These are phyloP conservation scores for Zygoascus ofunaensis DNA, from an alignment of 805 yeast genomes.

Conservation along the genomic window DNA sequence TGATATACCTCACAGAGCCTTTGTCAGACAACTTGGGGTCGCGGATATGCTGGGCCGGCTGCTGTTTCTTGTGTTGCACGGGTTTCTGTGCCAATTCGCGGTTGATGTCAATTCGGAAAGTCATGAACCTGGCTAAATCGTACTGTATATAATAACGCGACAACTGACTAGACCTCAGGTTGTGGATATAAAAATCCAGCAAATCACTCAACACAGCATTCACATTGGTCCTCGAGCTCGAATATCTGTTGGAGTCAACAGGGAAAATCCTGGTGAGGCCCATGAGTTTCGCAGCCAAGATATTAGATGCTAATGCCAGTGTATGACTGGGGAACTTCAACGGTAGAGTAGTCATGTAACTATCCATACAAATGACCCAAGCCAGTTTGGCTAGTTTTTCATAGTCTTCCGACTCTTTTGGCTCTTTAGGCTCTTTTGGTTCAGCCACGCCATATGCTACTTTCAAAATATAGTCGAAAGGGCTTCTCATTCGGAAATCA, in stretches of 20 bases:
- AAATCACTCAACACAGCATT: conserved; percentile 47
- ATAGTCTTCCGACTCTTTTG: conserved; percentile 31
- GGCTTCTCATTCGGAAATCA: conserved; percentile 62
- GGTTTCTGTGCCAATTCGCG: conserved; percentile 37
- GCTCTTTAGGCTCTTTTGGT: conserved; percentile 32
- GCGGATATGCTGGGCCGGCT: conserved; percentile 5
- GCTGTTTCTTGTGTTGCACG: not conserved
- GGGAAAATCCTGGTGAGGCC: conserved; percentile 22
- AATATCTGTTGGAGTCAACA: conserved; percentile 22
- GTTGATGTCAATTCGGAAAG: conserved; percentile 23
- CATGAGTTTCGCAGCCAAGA: conserved; percentile 47
- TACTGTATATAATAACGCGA: conserved; percentile 23
- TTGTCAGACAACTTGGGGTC: conserved; percentile 28
- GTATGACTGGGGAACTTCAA: conserved; percentile 68
- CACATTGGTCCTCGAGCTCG: conserved; percentile 21
- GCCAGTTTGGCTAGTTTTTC: conserved; percentile 44
- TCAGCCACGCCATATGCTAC: conserved; percentile 32
- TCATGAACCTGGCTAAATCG: conserved; percentile 14
- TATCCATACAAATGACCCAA: conserved; percentile 73
- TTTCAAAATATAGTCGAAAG: conserved; percentile 60
- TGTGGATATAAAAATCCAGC: conserved; percentile 52
- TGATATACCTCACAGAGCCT: conserved; percentile 26
- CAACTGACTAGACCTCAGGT: conserved; percentile 43
- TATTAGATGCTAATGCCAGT: conserved; percentile 59
- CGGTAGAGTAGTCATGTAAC: conserved; percentile 57